Evolutionary conservation across 805 yeast genomes (phyloP).

Genomic region (Kuraishia piskuri): DNA sequence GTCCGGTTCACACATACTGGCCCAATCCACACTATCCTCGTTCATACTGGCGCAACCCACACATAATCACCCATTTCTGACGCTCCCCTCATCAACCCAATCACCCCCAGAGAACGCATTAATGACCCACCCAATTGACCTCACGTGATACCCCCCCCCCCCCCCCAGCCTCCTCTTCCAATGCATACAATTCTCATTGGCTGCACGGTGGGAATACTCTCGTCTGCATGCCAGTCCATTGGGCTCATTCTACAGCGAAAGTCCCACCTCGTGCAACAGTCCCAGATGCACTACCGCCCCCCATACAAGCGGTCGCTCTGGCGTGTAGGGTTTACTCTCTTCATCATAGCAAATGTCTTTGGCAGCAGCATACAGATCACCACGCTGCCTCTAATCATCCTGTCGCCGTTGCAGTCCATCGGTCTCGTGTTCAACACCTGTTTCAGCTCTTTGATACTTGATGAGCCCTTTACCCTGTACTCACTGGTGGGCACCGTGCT

Average conservation of each 20-base stretch:
- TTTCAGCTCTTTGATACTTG: constrained; percentile 56
- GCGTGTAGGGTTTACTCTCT: constrained; percentile 66
- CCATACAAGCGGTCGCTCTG: constrained; percentile 50
- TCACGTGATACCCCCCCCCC: too few species aligned
- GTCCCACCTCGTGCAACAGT: constrained; percentile 45
- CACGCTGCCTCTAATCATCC: constrained; percentile 69
- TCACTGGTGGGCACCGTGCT: constrained; percentile 58
- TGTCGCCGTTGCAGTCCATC: constrained; percentile 78
- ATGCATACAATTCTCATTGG: constrained; percentile 38
- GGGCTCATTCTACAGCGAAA: constrained; percentile 80
- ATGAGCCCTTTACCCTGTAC: constrained; percentile 54
- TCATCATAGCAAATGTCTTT: constrained; percentile 63
- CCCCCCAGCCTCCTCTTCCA: constrained; percentile 2
- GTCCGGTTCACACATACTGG: too few species aligned
- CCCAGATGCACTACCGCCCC: constrained; percentile 21
- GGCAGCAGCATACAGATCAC: constrained; percentile 82
- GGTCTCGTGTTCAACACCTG: constrained; percentile 84
- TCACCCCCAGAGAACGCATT: constrained; percentile 1
- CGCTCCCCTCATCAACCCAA: background rate
- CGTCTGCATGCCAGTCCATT: constrained; percentile 72
- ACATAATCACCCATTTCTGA: background rate
- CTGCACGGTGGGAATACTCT: constrained; percentile 59
- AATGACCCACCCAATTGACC: too few species aligned
- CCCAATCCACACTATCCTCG: too few species aligned
- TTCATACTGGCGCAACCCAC: too few species aligned